These are phyloP conservation scores for Hypoxylon sp. DNA, from an alignment of 2,329 filamentous ascomycete species.

Conservation along the genomic window DNA sequence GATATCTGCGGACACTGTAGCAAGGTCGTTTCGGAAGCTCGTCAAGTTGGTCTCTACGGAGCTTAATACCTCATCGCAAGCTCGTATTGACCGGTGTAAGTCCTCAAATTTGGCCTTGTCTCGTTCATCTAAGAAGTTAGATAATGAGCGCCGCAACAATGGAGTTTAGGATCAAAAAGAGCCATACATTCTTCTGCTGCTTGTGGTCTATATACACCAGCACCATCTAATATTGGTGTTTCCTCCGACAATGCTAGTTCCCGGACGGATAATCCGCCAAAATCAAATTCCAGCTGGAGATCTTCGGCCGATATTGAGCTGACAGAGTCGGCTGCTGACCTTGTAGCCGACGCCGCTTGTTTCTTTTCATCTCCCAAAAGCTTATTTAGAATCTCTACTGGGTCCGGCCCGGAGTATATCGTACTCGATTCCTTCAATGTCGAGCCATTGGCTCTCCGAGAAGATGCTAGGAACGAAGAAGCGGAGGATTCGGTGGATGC, in stretches of 20 bases:
- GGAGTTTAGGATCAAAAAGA: conserved; percentile 34
- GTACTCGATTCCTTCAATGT: conserved; percentile 72
- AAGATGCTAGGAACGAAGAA: conserved; percentile 77
- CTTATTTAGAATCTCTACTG: conserved; percentile 76
- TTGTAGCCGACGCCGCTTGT: conserved; percentile 25
- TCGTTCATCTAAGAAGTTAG: conserved; percentile 72
- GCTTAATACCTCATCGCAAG: conserved; percentile 92
- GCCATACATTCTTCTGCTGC: conserved; percentile 80
- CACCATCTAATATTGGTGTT: conserved; percentile 41
- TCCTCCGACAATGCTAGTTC: conserved; percentile 71
- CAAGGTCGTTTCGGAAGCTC: conserved; percentile 93
- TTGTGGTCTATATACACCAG: conserved; percentile 67
- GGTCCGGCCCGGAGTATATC: conserved; percentile 72
- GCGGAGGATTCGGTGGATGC: conserved; percentile 81
- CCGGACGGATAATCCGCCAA: conserved; percentile 81
- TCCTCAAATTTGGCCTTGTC: conserved; percentile 91
- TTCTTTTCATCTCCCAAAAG: conserved; percentile 57
- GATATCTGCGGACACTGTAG: conserved; percentile 93
- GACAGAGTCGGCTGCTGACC: conserved; percentile 22
- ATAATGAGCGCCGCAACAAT: conserved; percentile 44
- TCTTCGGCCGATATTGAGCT: conserved; percentile 63
- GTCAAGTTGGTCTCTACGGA: conserved; percentile 94
- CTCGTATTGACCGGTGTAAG: conserved; percentile 87
- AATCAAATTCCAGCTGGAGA: conserved; percentile 79
- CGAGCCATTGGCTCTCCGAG: conserved; percentile 77